These are phyloP conservation scores for Oryza meridionalis DNA, from an alignment of 176 grass and related monocot genomes.

Conservation along the genomic window DNA sequence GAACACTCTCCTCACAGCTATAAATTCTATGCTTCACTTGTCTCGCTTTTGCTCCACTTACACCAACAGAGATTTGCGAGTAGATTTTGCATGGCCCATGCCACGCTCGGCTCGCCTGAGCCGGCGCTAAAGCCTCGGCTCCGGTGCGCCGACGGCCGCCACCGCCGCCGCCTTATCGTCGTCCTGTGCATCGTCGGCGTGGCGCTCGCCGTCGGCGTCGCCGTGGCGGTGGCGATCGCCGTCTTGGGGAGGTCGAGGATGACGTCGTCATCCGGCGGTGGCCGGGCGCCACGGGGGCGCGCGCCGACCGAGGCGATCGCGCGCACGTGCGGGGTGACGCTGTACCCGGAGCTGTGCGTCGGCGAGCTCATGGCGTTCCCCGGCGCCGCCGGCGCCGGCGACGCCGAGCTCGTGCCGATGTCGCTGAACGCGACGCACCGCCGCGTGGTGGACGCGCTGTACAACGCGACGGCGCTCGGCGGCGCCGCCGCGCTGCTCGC, in stretches of 20 bases:
- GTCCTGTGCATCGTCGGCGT: neutral
- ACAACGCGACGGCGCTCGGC: conserved; percentile 31
- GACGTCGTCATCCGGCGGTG: too few species aligned
- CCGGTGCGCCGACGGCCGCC: neutral
- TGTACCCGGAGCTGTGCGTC: conserved; percentile 54
- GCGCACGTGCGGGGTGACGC: conserved; percentile 48
- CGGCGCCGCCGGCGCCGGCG: conserved; percentile 40
- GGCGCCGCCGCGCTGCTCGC: conserved; percentile 29
- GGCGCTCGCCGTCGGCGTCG: conserved; percentile 34
- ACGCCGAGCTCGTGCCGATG: conserved; percentile 53
- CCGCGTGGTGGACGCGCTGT: conserved; percentile 37
- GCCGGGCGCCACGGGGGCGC: neutral
- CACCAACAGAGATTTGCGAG: neutral
- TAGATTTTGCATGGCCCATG: conserved; percentile 36
- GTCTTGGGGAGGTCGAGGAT: neutral
- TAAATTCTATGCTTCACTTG: neutral
- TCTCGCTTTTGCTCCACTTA: neutral
- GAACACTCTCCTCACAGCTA: neutral
- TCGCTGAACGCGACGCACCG: conserved; percentile 58
- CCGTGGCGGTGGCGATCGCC: conserved; percentile 36
- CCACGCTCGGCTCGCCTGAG: conserved; percentile 33
- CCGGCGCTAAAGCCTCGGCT: neutral
- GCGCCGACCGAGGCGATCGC: conserved; percentile 45
- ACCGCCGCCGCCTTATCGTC: conserved; percentile 10
- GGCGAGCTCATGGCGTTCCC: conserved; percentile 48